phyloP scores from a whole-genome alignment of 257 asterid species.

The Solanum commersonii region DNA sequence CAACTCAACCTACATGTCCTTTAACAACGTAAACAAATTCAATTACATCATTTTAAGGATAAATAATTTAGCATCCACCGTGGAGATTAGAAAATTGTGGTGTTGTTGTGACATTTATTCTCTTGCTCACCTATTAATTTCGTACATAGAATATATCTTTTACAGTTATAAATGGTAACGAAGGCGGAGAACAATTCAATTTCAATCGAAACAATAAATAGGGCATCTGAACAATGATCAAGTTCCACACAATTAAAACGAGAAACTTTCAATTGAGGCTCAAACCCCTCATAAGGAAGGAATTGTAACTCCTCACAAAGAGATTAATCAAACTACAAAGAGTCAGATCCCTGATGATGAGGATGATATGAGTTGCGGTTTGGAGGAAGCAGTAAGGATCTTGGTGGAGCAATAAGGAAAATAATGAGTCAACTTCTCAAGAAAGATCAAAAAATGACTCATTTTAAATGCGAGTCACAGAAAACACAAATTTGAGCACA shows the following conservation, averaged over 20 bases:
- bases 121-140: not conserved
- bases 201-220: no score
- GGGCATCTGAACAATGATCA: not conserved
- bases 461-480: not conserved
- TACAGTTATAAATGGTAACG: not conserved
- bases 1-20: not conserved
- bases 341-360: not conserved
- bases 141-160: no score
- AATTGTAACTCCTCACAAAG: not conserved
- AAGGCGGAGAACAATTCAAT: not conserved
- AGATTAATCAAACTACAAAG: not conserved
- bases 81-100: no score
- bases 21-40: not conserved
- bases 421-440: not conserved
- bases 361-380: not conserved
- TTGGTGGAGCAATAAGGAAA: not conserved
- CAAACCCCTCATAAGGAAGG: not conserved
- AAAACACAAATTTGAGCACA: not conserved
- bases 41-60: not conserved
- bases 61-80: not conserved
- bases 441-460: not conserved
- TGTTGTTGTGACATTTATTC: not conserved
- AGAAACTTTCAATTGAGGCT: not conserved
- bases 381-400: not conserved
- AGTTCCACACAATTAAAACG: not conserved